Percentiles rank a stretch among this genome's conserved stretches.
phyloP scores from a whole-genome alignment of 805 yeast species.

The Kregervanrija pseudodelftensis region DNA sequence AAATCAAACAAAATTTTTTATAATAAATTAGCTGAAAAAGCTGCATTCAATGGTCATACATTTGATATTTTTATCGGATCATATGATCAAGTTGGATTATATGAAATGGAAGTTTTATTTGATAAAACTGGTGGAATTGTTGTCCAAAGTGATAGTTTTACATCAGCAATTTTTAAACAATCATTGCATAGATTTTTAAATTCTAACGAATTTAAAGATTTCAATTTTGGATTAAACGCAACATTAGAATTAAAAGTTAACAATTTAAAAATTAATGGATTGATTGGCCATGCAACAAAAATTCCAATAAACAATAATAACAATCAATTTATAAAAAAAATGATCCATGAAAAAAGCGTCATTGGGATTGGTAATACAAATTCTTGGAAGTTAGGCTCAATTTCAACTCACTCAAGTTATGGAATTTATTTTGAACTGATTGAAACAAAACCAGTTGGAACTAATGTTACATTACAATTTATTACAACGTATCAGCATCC shows the following conservation, averaged over 20 bases:
- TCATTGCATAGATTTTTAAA: conserved; percentile 48
- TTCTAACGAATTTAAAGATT: conserved; percentile 24
- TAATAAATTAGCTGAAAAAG: conserved; percentile 37
- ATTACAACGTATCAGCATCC: conserved; percentile 58
- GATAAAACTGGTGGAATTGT: conserved; percentile 57
- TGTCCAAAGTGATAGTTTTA: conserved; percentile 57
- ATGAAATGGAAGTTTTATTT: conserved; percentile 55
- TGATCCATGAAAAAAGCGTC: conserved; percentile 16
- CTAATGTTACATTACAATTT: conserved; percentile 37
- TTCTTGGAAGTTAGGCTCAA: conserved; percentile 53
- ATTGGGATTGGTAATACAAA: conserved; percentile 47
- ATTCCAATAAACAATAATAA: conserved; percentile 16
- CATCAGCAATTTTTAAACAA: conserved; percentile 62
- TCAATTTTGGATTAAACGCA: conserved; percentile 52
- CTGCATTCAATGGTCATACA: conserved; percentile 45
- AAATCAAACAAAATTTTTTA: conserved; percentile 42
- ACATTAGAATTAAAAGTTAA: conserved; percentile 51
- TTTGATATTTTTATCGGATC: conserved; percentile 56
- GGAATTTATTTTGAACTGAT: conserved; percentile 49
- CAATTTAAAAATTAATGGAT: conserved; percentile 48
- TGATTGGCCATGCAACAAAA: conserved; percentile 57
- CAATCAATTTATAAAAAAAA: not conserved
- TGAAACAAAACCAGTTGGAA: conserved; percentile 6
- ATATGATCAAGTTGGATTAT: conserved; percentile 62
- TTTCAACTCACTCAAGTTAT: conserved; percentile 52